Percentiles rank a stretch among this genome's conserved stretches.
Conservation (phyloP, 2,329 filamentous ascomycete species). For the Aspergillus nomiae region DNA sequence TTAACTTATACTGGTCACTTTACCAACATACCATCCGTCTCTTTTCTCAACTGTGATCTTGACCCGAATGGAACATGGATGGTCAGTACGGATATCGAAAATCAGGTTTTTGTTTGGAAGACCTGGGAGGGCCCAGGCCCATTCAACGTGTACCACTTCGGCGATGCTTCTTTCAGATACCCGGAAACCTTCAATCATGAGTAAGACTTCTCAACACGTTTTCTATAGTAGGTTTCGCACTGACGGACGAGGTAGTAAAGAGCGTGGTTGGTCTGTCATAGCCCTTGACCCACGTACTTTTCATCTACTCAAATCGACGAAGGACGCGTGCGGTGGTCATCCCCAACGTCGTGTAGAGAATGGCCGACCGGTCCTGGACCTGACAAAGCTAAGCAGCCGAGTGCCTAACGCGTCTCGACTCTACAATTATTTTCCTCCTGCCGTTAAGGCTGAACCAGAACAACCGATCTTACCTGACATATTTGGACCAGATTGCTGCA, state of each 20-base stretch:
- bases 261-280: constrained; percentile 50
- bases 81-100: constrained; percentile 58
- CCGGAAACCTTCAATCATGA: constrained; percentile 28
- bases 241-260: constrained; percentile 19
- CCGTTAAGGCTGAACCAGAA: constrained; percentile 21
- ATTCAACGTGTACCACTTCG: constrained; percentile 31
- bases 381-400: constrained; percentile 29
- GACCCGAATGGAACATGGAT: constrained; percentile 60
- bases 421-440: constrained; percentile 30
- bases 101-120: constrained; percentile 53
- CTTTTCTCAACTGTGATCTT: constrained; percentile 60
- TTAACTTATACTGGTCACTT: constrained; percentile 45
- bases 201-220: constrained; percentile 16
- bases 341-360: constrained; percentile 23
- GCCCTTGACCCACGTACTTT: constrained; percentile 49
- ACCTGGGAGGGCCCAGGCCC: constrained; percentile 42
- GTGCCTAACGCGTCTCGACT: constrained; percentile 32
- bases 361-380: constrained; percentile 29
- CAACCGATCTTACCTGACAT: constrained; percentile 30
- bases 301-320: constrained; percentile 33
- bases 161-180: constrained; percentile 28
- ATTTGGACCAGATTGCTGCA: constrained; percentile 28
- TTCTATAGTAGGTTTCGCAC: neutral
- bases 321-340: constrained; percentile 45
- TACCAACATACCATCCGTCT: constrained; percentile 59